Base-by-base conservation (phyloP, 2,329 filamentous ascomycete species). In the Aspergillus melleus region DNA sequence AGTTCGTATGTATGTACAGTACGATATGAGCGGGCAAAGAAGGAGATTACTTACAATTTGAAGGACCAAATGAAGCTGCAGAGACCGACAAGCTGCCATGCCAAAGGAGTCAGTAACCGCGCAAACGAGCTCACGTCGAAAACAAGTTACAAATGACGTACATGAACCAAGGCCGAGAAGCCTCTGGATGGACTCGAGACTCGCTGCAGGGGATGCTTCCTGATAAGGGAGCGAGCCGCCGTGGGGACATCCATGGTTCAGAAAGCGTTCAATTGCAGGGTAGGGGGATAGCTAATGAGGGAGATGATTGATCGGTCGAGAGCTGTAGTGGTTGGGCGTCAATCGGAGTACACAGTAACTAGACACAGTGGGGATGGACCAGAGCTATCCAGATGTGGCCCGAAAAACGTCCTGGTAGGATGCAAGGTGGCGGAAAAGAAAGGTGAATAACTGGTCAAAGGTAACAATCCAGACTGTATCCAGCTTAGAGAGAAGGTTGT, bases 31-130 rank as follows among this genome's bases (percentile, higher is more conserved):
- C 36, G 6, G 36, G 36, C 20, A 49, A 19, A 24, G 14, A 36
- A 44, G 26, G 14, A 19, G 5, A 29, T 52, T 29, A 71, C 76
- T 58, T 68, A 80, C 78, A 72, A 80, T 65, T 80, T 77, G 67
- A 78, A 81, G 11, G 76, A 80, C 62, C 72, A 77, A 8, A 73
- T 50, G 59, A 79, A 81, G 61, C 77, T 80, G 6, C 74, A 65
- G 14, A 81, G 68, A 5, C 79, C 79, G 8, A 67, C 57, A 30
- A 72, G 55, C 77, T 80, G 62, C 24, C 19, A 30, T 80, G 62
- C 24, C 19, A 32, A 54, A 52, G 11, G 53, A 26, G 55, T 71
- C 58, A 68, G 66, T 22, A 64, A 16, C 14, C 66, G 65, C 52
- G 60, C 58, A 55, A 55, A 29, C 59, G n/a, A 30, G 24, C 22